These are phyloP conservation scores for Neurospora discreta DNA, from an alignment of 495 filamentous ascomycete species.

Conservation along the genomic window DNA sequence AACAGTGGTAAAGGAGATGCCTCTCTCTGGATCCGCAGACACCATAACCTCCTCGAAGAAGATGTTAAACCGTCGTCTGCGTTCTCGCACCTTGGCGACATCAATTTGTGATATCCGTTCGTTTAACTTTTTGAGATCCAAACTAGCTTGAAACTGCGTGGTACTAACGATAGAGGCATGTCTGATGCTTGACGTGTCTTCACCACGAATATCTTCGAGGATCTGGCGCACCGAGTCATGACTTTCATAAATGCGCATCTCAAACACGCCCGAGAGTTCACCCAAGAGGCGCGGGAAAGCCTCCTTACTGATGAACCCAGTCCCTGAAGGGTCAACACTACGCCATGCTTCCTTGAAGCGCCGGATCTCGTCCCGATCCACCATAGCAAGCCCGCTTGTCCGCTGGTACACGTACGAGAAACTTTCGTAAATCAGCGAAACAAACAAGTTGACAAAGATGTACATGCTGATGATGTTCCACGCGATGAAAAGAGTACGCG, in stretches of 20 bases:
- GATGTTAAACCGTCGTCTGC: constrained; percentile 68
- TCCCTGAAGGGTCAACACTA: constrained; percentile 80
- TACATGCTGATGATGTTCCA: constrained; percentile 99
- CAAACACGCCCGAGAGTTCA: constrained; percentile 86
- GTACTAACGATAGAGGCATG: constrained; percentile 42
- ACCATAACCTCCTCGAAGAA: constrained; percentile 97
- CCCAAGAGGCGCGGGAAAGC: constrained; percentile 82
- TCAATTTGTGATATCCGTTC: constrained; percentile 66
- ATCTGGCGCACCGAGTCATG: constrained; percentile 78
- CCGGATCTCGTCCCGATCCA: constrained; percentile 84
- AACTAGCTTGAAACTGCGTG: constrained; percentile 40
- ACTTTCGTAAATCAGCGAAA: constrained; percentile 97
- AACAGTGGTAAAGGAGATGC: constrained; percentile 87
- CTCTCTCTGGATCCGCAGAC: constrained; percentile 74
- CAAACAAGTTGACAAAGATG: constrained; percentile 96
- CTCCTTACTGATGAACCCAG: constrained; percentile 86
- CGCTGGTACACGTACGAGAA: constrained; percentile 99
- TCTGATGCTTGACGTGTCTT: constrained; percentile 38
- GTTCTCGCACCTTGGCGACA: constrained; percentile 55
- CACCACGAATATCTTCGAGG: constrained; percentile 61
- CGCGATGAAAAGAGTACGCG: constrained; percentile 74
- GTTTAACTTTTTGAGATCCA: constrained; percentile 72
- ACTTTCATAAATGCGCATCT: constrained; percentile 92
- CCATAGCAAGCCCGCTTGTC: constrained; percentile 71
- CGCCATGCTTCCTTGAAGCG: constrained; percentile 99